Base-by-base conservation (phyloP, 2,329 filamentous ascomycete genomes). In the Paraphaeosphaeria minitans region DNA sequence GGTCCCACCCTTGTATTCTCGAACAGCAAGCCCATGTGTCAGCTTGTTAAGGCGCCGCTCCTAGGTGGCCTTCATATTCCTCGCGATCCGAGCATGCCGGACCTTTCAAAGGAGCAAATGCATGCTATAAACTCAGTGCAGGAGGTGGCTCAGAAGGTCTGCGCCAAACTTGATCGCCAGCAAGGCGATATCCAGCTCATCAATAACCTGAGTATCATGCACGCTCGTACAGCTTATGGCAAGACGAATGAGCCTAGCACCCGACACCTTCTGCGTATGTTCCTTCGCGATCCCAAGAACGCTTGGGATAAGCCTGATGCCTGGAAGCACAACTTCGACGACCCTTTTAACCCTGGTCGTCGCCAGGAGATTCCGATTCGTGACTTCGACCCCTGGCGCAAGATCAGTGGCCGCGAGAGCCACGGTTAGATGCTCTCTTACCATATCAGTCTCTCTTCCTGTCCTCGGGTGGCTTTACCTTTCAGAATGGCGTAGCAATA, bases 381-480 rank as follows among this genome's bases (percentile, higher is more conserved):
- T 4, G 75, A 77, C 55, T 66, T 57, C 27, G 73, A 77, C 57
- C 74, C 75, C 6, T 75, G 73, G 72, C 70, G 74, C 56, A 67
- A 69, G 56, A 76, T 76, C 58, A 76, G 72, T 54, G 75, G 75
- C n/a, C 70, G 71, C 29, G 73, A 77, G 59, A 74, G 72, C 68
- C 75, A 77, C 47, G 75, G 75, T 43, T 77, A 68, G 56, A 41
- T 27, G 4, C 29, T 22, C 39, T 22, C 13, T 27, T 10, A 33
- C 27, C 41, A 31, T 10, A 31, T 10, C 9, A 4, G 24, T 14
- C 21, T 57, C 41, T 37, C 27, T 52, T 29, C 12, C 14, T 45
- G 19, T 35, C 24, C 24, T 5, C 13, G 21, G 45, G 43, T 41
- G 42, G 50, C 35, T 53, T 53, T 45, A n/a, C 43, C 8, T 42